Evolutionary conservation across 1,284 basidiomycete species (phyloP), one percentile per base, ranked within the genome.

Genomic region (Trichosporon sp.): DNA sequence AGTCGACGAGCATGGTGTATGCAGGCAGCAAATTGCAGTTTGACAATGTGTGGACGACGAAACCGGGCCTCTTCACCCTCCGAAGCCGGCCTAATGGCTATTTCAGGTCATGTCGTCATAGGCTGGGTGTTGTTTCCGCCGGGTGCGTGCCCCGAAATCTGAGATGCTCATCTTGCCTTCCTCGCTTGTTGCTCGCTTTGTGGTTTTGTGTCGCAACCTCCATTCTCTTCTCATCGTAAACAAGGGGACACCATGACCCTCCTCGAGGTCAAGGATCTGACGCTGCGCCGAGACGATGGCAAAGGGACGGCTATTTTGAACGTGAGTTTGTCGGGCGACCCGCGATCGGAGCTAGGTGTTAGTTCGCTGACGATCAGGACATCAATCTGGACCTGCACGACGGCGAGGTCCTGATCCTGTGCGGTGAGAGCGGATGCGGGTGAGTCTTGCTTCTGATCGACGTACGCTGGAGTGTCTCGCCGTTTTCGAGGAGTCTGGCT

Each of bases 351-450:
- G 26, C 46, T 14, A 12, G 5, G 7, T 16, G 12, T 61, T n/a
- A 14, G 35, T 26, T 26, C 35, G 14, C 26, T 43, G 40, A 67
- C 68, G 35, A 75, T 21, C n/a, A 87, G 48, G 83, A 88, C 72
- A 84, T 91, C 14, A 87, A 84, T 70, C 88, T 94, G 65, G 80
- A 83, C 5, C 85, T 94, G 40, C 84, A 90, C 54, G 87, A 90
- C 79, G 90, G 88, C 16, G 92, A 94, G 77, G 86, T 94, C 19
- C 76, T 93, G 26, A 85, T 93, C 16, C 77, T 94, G 31, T 89
- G 89, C 73, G 92, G 92, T 10, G 88, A 88, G 77, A 92, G 90
- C 74, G 92, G 92, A 12, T 85, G 86, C 38, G 91, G 90, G 86
- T 89, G 74, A 71, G 86, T 80, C 16, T 32, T 63, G 3, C 31